Evolutionary conservation across 306 rosid species (phyloP), one percentile per base, ranked within the genome.

Genomic region (Casuarina equisetifolia): DNA sequence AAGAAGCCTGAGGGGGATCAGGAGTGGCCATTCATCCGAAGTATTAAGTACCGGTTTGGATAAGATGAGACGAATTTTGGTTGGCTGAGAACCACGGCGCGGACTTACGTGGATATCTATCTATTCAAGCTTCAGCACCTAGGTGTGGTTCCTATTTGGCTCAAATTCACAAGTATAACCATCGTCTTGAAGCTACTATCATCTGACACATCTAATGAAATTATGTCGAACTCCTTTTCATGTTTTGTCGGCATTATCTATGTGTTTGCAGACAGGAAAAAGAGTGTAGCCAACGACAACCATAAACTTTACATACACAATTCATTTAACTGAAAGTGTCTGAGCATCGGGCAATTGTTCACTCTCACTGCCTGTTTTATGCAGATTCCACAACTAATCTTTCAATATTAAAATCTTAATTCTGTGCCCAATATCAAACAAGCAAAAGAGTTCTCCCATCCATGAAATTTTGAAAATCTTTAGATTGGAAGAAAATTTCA

Each of bases 41-140:
- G 36, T 9, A 74, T 68, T 49, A 48, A 55, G n/a, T 32, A n/a
- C 5, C 74, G 73, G 54, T 74, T 78, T 62, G 85, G 85, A 82
- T 78, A 82, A 82, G 82, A 69, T 12, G 70, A 38, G 48, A 44
- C 17, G 1, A 46, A 25, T 0, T 17, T 63, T 78, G 76, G 71
- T 74, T 78, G 85, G 82, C 57, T 69, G 25, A 59, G 58, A 20
- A 46, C 69, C 38, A 61, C 32, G 43, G n/a, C 36, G 9, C n/a
- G 16, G 32, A 11, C 68, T 5, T 58, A 58, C 1, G 64, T 25
- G 64, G 64, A 51, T 11, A 3, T 9, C 3, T 6, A 55, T 55
- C 12, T n/a, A 5, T n/a, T 55, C 62, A 55, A 6, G 32, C 25
- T 55, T 55, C 62, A 55, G 32, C 62, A 55, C 9, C 3, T 55